A percentile compares a stretch with the other conserved stretches of the same genome.
These are phyloP conservation scores for Ceratopteris richardii DNA, from an alignment of 75 land plant species.

Conservation along the genomic window DNA sequence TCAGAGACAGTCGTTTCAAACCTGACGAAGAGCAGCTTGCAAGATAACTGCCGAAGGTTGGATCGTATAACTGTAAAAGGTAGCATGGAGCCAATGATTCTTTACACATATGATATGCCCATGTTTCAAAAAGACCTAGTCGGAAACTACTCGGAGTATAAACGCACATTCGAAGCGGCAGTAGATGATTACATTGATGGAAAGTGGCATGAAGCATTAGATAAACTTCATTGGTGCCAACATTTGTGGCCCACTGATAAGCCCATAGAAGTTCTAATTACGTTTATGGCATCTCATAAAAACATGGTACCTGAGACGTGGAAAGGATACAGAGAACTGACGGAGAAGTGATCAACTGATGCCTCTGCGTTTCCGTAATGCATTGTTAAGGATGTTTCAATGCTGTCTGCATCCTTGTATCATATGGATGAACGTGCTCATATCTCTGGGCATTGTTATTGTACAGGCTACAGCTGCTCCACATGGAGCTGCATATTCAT, in stretches of 20 bases:
- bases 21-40: slow-evolving; percentile 31
- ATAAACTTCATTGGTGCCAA: slow-evolving; percentile 28
- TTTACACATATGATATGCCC: slow-evolving; percentile 38
- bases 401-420: too few relatives aligned
- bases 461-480: too few relatives aligned
- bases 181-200: slow-evolving; percentile 39
- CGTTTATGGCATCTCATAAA: slow-evolving; percentile 36
- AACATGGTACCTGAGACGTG: slow-evolving; percentile 26
- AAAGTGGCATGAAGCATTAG: slow-evolving; percentile 25
- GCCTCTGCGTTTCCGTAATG: too few relatives aligned
- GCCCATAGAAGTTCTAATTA: slow-evolving; percentile 19
- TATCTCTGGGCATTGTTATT: too few relatives aligned
- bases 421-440: too few relatives aligned
- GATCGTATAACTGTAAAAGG: slow-evolving; percentile 41
- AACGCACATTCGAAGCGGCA: slow-evolving; percentile 23
- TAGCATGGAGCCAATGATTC: slow-evolving; percentile 29
- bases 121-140: slow-evolving; percentile 30
- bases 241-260: slow-evolving; percentile 39
- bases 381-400: too few relatives aligned
- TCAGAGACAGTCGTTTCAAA: slow-evolving; percentile 36
- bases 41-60: slow-evolving; percentile 28
- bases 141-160: slow-evolving; percentile 22
- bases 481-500: too few relatives aligned
- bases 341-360: slow-evolving; percentile 16
- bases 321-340: slow-evolving; percentile 38